Conservation (phyloP, 306 rosid genomes). For the Gillenia trifoliata region DNA sequence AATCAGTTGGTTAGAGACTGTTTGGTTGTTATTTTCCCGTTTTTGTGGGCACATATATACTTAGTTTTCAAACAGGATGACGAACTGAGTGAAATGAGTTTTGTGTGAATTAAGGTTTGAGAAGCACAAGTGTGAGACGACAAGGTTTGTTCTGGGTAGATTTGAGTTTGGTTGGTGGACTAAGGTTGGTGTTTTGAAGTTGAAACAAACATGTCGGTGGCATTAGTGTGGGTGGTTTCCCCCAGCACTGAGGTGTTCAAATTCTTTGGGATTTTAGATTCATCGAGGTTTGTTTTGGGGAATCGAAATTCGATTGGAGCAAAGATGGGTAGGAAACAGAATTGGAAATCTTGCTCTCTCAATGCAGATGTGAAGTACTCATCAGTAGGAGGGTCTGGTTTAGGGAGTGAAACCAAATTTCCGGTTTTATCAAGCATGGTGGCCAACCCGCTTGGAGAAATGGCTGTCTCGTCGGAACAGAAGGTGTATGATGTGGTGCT, state of each 20-base stretch:
- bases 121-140: neutral
- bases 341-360: slow-evolving; percentile 31
- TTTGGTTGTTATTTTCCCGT: too few species aligned
- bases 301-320: slow-evolving; percentile 34
- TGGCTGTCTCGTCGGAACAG: slow-evolving; percentile 63
- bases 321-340: slow-evolving; percentile 30
- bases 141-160: neutral
- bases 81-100: slow-evolving; percentile 6
- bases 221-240: slow-evolving; percentile 42
- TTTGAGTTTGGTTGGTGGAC: neutral
- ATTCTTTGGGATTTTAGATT: slow-evolving; percentile 38
- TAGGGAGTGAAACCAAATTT: slow-evolving; percentile 37
- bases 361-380: slow-evolving; percentile 42
- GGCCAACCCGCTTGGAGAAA: slow-evolving; percentile 56
- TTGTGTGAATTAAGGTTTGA: slow-evolving; percentile 13
- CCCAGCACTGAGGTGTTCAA: slow-evolving; percentile 43
- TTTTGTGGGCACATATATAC: neutral
- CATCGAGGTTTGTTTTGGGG: slow-evolving; percentile 32
- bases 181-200: slow-evolving; percentile 4
- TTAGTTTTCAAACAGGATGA: neutral
- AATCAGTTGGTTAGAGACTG: slow-evolving; percentile 2
- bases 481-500: slow-evolving; percentile 82
- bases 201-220: slow-evolving; percentile 47
- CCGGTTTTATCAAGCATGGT: slow-evolving; percentile 48
- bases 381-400: slow-evolving; percentile 39